phyloP scores from a whole-genome alignment of 495 filamentous ascomycete species.

The Neurospora hispaniola region DNA sequence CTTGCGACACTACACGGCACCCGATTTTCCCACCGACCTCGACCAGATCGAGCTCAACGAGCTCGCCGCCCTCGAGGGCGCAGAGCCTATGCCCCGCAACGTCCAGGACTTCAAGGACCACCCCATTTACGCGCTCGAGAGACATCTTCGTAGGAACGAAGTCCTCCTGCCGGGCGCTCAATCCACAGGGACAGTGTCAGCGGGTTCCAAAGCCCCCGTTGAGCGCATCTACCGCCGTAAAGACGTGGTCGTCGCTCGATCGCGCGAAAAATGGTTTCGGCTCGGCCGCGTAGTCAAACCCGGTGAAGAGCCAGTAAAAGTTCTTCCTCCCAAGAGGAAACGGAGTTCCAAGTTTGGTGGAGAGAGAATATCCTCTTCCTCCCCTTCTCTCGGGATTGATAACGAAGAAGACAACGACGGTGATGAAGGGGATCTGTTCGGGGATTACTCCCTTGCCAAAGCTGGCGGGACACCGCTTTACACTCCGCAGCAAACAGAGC shows the following conservation, averaged over 20 bases:
- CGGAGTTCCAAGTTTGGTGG: slow-evolving; percentile 16
- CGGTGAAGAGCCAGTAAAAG: slow-evolving; percentile 69
- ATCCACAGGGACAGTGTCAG: slow-evolving; percentile 64
- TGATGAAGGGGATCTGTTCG: slow-evolving; percentile 29
- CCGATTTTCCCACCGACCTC: slow-evolving; percentile 42
- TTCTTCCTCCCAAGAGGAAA: slow-evolving; percentile 35
- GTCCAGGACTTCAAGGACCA: slow-evolving; percentile 90
- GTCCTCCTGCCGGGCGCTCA: slow-evolving; percentile 58
- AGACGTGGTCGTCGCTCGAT: slow-evolving; percentile 67
- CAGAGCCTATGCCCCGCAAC: slow-evolving; percentile 82
- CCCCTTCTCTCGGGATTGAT: neutral
- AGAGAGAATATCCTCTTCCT: slow-evolving; percentile 8
- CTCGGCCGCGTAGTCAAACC: slow-evolving; percentile 65
- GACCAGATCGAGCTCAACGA: slow-evolving; percentile 78
- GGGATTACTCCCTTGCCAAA: slow-evolving; percentile 21
- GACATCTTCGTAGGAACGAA: slow-evolving; percentile 79
- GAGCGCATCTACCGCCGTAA: slow-evolving; percentile 64
- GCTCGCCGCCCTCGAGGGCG: slow-evolving; percentile 53
- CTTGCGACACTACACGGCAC: slow-evolving; percentile 49
- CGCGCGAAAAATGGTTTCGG: slow-evolving; percentile 78
- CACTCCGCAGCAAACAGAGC: slow-evolving; percentile 60
- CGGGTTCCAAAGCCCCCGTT: slow-evolving; percentile 44
- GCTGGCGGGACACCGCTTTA: slow-evolving; percentile 50
- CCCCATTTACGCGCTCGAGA: slow-evolving; percentile 77
- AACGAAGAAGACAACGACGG: slow-evolving; percentile 25